Evolutionary conservation across 352 stramenopile species (phyloP), one percentile per base, ranked within the genome.

Genomic region (Globisporangium middletonii): DNA sequence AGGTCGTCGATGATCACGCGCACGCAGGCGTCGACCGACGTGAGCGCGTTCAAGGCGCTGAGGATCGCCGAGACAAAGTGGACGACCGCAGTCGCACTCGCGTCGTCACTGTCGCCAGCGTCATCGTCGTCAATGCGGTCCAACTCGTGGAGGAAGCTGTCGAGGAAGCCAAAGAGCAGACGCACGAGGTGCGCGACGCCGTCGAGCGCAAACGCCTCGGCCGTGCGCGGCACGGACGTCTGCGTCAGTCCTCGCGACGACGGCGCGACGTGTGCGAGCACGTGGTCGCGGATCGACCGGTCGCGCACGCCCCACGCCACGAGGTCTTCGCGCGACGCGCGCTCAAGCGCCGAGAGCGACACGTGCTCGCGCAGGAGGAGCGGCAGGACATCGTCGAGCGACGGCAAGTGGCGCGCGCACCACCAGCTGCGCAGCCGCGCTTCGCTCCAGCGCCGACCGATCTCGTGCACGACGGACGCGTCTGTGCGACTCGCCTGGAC

Each of bases 221-320:
- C 11, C 7, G 41, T 46, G 15, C 15, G 13, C 13, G 41, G 13
- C 41, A 9, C 15, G 6, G 13, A 12, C 43, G 43, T 8, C n/a
- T 26, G 43, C n/a, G 6, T 18, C 4, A 4, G 16, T 45, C 13
- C 16, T n/a, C 5, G 13, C 4, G 60, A 55, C 26, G 52, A 72
- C 18, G 60, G 60, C 4, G 49, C 42, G 26, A 77, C 57, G 11
- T 74, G 64, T 11, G 64, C 56, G 33, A 90, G 45, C 62, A 90
- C 69, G 55, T 79, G 70, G 18, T 90, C 75, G 19, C 77, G 72
- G 19, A 52, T 71, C 48, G 75, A 70, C 1, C 77, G 74, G 52
- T 88, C 77, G 15, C 65, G 60, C 41, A 90, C 69, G 2, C 77
- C 77, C 77, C 77, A 90, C 0, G 75, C 79, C n/a, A 88, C 80